Conservation (phyloP, 1,284 basidiomycete species). For the Somion occarium region DNA sequence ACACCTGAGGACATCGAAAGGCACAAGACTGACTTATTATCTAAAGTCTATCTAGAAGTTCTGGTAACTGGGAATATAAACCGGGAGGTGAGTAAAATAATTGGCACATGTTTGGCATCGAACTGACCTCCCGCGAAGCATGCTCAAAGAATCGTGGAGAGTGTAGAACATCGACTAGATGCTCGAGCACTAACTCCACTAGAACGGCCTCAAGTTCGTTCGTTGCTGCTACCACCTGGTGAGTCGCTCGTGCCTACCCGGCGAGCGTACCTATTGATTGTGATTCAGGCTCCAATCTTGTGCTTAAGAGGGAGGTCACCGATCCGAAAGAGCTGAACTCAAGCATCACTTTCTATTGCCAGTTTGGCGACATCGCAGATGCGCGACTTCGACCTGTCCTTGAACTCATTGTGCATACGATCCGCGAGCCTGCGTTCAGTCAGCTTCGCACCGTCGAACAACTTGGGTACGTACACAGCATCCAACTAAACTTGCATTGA, state of each 20-base stretch:
- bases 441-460: slow-evolving; percentile 27
- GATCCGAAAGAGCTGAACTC: slow-evolving; percentile 25
- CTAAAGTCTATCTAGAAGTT: slow-evolving; percentile 19
- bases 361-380: slow-evolving; percentile 23
- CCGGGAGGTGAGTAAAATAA: slow-evolving; percentile 19
- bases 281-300: slow-evolving; percentile 20
- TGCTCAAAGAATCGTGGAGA: slow-evolving; percentile 11
- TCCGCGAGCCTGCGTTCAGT: slow-evolving; percentile 25
- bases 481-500: no score
- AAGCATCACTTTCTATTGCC: slow-evolving; percentile 24
- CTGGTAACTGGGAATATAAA: slow-evolving; percentile 23
- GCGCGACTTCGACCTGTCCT: slow-evolving; percentile 16
- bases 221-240: slow-evolving; percentile 22
- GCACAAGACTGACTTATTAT: slow-evolving; percentile 23
- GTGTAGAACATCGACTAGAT: slow-evolving; percentile 15
- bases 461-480: slow-evolving; percentile 21
- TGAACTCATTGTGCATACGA: slow-evolving; percentile 21
- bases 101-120: no score
- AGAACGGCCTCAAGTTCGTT: slow-evolving; percentile 19
- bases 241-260: neutral
- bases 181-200: slow-evolving; percentile 14
- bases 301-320: slow-evolving; percentile 17
- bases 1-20: slow-evolving; percentile 17
- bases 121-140: no score
- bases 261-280: no score